These are phyloP conservation scores for Aquilaria yunnanensis DNA, from an alignment of 345 rosid species.

Conservation along the genomic window DNA sequence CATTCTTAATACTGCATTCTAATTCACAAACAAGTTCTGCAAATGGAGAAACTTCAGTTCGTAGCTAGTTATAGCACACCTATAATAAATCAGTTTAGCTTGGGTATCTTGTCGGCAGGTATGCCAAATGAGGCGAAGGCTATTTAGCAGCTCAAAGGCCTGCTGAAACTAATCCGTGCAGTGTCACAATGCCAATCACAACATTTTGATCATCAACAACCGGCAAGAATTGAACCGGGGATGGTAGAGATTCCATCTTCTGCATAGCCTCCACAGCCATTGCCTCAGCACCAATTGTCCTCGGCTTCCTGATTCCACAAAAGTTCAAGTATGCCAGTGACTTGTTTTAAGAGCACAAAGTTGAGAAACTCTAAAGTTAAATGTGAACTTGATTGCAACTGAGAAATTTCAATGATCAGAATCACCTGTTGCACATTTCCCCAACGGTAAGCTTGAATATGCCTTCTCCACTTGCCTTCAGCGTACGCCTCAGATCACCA, in stretches of 20 bases:
- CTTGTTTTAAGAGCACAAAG: not conserved
- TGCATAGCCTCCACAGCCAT: constrained; percentile 99
- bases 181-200: constrained; percentile 81
- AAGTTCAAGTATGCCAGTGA: constrained; percentile 1
- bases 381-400: too few relatives aligned
- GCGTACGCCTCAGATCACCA: constrained; percentile 93
- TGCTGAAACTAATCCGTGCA: constrained; percentile 94
- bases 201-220: constrained; percentile 53
- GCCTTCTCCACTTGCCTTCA: constrained; percentile 80
- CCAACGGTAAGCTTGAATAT: constrained; percentile 93
- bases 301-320: constrained; percentile 62
- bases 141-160: constrained; percentile 45
- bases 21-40: too few relatives aligned
- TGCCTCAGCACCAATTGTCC: constrained; percentile 77
- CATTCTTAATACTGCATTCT: too few relatives aligned
- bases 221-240: constrained; percentile 92
- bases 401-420: not conserved
- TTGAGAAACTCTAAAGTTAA: not conserved
- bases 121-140: too few relatives aligned
- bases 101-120: too few relatives aligned
- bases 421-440: constrained; percentile 91
- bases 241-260: constrained; percentile 97
- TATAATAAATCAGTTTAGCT: too few relatives aligned
- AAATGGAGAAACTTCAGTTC: too few relatives aligned
- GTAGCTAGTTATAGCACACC: too few relatives aligned